Evolutionary conservation across 2,329 filamentous ascomycete species (phyloP).

Genomic region (Venturia nashicola): DNA sequence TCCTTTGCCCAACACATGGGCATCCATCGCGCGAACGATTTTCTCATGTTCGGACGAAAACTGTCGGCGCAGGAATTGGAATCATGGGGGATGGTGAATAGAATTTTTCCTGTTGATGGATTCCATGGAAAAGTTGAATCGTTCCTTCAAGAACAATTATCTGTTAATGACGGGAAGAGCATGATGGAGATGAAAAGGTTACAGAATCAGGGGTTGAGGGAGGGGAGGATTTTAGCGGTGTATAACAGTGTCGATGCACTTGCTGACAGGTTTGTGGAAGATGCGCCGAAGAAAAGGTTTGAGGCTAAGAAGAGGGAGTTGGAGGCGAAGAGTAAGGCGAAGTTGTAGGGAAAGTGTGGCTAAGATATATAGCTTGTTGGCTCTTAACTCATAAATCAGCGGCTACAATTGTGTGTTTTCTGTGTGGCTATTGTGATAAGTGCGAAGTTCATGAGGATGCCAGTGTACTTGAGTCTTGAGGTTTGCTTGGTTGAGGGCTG

Average conservation of each 20-base stretch:
- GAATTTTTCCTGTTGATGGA: constrained; percentile 28
- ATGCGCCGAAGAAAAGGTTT: constrained; percentile 33
- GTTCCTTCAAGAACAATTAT: constrained; percentile 32
- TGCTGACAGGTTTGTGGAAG: constrained; percentile 35
- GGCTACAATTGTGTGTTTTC: too few relatives aligned
- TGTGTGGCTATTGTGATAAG: too few relatives aligned
- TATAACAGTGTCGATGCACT: constrained; percentile 36
- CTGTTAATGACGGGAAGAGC: constrained; percentile 36
- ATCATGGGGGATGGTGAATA: constrained; percentile 34
- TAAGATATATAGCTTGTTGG: background rate
- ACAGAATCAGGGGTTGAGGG: constrained; percentile 34
- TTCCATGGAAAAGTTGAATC: constrained; percentile 30
- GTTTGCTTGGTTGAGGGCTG: too few relatives aligned
- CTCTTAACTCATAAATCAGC: background rate
- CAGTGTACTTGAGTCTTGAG: too few relatives aligned
- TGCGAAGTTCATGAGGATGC: too few relatives aligned
- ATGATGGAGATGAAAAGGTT: constrained; percentile 41
- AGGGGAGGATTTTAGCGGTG: constrained; percentile 33
- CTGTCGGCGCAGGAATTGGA: constrained; percentile 31
- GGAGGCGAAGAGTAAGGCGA: constrained; percentile 15
- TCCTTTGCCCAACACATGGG: constrained; percentile 36
- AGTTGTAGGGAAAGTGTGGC: constrained; percentile 12
- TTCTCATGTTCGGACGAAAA: constrained; percentile 39
- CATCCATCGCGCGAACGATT: constrained; percentile 38
- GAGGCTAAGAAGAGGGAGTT: constrained; percentile 17